These are phyloP conservation scores for Cornus suecica DNA, from an alignment of 148 eudicot genomes.

Conservation along the genomic window DNA sequence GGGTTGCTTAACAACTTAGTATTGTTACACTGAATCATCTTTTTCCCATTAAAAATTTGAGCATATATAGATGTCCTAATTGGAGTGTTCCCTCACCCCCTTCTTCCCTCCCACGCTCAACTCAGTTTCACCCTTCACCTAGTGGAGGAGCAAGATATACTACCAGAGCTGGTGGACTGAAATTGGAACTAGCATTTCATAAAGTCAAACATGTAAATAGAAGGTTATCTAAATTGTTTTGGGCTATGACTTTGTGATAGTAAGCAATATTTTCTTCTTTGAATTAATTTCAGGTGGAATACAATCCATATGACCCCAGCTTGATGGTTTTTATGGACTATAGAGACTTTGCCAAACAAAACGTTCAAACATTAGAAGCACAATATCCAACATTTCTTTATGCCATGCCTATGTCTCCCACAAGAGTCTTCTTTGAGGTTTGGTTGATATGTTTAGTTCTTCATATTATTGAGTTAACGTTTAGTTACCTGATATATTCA, in stretches of 20 bases:
- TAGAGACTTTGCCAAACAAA: conserved; percentile 63
- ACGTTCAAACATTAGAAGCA: conserved; percentile 48
- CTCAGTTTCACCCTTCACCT: neutral
- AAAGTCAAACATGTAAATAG: neutral
- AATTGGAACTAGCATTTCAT: neutral
- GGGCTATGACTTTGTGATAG: conserved; percentile 6
- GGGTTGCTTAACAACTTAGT: no score
- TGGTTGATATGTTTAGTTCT: conserved; percentile 9
- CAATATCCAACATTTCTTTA: conserved; percentile 92
- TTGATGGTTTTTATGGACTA: conserved; percentile 99
- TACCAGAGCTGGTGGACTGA: neutral
- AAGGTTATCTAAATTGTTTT: neutral
- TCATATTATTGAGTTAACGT: neutral
- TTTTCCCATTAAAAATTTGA: no score
- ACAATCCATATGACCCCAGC: conserved; percentile 78
- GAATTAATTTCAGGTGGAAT: conserved; percentile 64
- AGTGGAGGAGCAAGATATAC: neutral
- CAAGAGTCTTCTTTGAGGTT: conserved; percentile 95
- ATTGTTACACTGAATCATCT: no score
- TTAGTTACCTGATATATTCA: neutral
- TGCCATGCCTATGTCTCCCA: conserved; percentile 92
- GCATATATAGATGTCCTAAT: no score
- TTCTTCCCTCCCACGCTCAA: no score
- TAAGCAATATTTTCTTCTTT: neutral
- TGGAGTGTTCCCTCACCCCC: no score